Base-by-base conservation (phyloP, 306 rosid genomes). In the Prunus dulcis region DNA sequence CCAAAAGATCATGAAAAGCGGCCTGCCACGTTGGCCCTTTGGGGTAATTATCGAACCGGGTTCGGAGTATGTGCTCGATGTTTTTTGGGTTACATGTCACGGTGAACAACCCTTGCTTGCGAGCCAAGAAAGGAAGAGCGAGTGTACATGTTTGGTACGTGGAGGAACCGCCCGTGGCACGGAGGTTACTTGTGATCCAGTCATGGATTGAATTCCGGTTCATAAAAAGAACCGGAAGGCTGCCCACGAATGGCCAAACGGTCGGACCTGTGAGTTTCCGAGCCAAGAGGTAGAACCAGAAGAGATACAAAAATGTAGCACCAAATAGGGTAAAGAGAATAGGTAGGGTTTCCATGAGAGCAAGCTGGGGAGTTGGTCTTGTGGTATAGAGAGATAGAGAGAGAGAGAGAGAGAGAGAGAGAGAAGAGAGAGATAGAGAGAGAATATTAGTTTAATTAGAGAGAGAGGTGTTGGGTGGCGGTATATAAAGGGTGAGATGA, bases 141-240 rank as follows among this genome's bases (percentile, higher is more conserved):
- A 93, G n/a, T 25, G 87, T 90, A 74, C 93, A 85, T 0, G 98
- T 94, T 77, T 94, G 98, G 81, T 94, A 94, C 3, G 98, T 94
- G 64, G 91, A 73, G 0, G 85, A 79, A 4, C 86, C 87, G 0
- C 91, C 94, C 1, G 88, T 70, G 13, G 79, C 64, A 0, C 91
- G 86, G 51, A 94, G 93, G 76, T 94, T 94, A 0, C 68, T 20
- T 2, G 93, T 74, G 0, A 94, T 86, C 98, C 98, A 94, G 30
- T 94, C 96, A 8, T 94, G 98, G 80, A 94, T 49, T 49, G 91
- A 76, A 3, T 38, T 67, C 23, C 95, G 90, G 84, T 94, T 94
- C 53, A 61, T 6, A 67, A 83, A 60, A 6, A 94, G 88, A 27
- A 38, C 23, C 1, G 98, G 98, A 2, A 94, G 83, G 91, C 98